Base-by-base conservation (phyloP, 371 early-diverging fungal genomes). In the Mortierella sp. region DNA sequence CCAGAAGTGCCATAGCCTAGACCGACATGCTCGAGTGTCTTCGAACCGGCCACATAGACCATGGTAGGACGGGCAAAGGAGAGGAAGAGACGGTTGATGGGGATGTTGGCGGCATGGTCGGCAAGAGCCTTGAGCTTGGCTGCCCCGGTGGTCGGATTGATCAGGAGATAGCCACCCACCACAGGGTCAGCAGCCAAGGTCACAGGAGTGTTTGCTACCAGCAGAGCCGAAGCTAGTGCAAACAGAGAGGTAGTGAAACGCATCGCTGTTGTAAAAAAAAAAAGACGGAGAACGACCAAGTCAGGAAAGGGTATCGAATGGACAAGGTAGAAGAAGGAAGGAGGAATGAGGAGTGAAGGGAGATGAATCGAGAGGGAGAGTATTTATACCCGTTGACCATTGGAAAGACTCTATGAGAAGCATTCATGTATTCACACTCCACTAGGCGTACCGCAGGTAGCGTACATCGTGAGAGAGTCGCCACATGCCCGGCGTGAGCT, bases 11-110 rank as follows among this genome's bases (percentile, higher is more conserved):
- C 65, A 21, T 74, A 74, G 47, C 50, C 61, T 46, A 74, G 39
- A 30, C 76, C 76, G 30, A 74, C 76, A n/a, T 74, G 50, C 31
- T 64, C 58, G 14, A 74, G 65, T 3, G 76, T 74, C 26, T 74
- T 74, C 8, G 76, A 74, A 48, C 62, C 66, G n/a, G 76, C 70
- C 46, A 69, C 76, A 28, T 74, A 74, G 38, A 64, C 68, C 76
- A 74, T 65, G 8, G 66, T 70, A 18, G 76, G 76, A 7, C 76
- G 69, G 21, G 69, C 76, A 49, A 74, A 74, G 6, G 76, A 55
- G n/a, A 74, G 61, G 76, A 69, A 74, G 52, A 74, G 27, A 24
- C 69, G 69, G 70, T 74, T 74, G 47, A 74, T 61, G 47, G 76
- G 76, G 52, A 74, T 69, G 12, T 51, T 74, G 58, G 69, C 76